Percentiles rank a stretch among this genome's conserved stretches.
Conservation (phyloP, 208 protist genomes). For the Crithidia brevicula region DNA sequence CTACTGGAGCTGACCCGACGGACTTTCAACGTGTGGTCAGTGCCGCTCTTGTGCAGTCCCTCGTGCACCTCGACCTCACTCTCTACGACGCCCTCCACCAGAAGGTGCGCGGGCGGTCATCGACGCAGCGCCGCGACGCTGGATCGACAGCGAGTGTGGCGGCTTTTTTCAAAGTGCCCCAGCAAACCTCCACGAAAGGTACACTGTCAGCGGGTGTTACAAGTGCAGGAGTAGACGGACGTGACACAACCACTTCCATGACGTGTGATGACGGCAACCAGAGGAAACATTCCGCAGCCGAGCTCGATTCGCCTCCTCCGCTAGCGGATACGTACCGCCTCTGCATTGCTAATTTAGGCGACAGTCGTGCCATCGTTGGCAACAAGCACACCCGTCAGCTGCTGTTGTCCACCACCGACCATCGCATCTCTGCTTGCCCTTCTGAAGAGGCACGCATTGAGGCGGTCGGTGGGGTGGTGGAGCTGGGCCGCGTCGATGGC, state of each 20-base stretch:
- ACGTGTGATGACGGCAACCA: not conserved
- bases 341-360: constrained; percentile 77
- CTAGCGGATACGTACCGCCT: constrained; percentile 35
- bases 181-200: not conserved
- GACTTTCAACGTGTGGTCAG: constrained; percentile 50
- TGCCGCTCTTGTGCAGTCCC: constrained; percentile 65
- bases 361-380: constrained; percentile 73
- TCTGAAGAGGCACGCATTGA: constrained; percentile 44
- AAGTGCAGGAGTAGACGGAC: no score
- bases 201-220: no score
- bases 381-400: constrained; percentile 34
- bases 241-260: no score
- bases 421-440: constrained; percentile 48
- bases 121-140: constrained; percentile 22
- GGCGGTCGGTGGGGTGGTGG: constrained; percentile 47
- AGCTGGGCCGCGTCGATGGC: constrained; percentile 62
- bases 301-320: no score
- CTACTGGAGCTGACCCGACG: not conserved
- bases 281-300: not conserved
- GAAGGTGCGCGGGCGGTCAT: not conserved
- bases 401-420: constrained; percentile 58
- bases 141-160: constrained; percentile 65
- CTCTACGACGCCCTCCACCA: constrained; percentile 41
- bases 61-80: constrained; percentile 75
- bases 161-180: constrained; percentile 30